These are phyloP conservation scores for Rhytidhysteron rufulum DNA, from an alignment of 2,329 filamentous ascomycete species.

Conservation along the genomic window DNA sequence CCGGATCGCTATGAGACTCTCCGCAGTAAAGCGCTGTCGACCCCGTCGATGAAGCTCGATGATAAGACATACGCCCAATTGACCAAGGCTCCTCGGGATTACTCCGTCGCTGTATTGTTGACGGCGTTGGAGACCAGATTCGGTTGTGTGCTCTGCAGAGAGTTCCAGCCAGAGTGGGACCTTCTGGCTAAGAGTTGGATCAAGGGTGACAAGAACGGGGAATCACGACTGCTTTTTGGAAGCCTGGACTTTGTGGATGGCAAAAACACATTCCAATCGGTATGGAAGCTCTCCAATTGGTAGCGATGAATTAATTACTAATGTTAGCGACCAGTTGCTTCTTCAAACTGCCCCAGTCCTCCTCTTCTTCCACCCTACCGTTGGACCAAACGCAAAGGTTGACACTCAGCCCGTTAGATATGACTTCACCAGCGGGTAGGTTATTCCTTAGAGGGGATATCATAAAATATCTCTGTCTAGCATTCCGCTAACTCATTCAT, in stretches of 20 bases:
- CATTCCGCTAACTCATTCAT: slow-evolving; percentile 11
- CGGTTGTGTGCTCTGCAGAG: slow-evolving; percentile 79
- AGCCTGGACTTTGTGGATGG: slow-evolving; percentile 87
- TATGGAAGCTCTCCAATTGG: slow-evolving; percentile 42
- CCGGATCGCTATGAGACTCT: slow-evolving; percentile 68
- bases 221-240: slow-evolving; percentile 71
- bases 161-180: slow-evolving; percentile 94
- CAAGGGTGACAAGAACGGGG: slow-evolving; percentile 72
- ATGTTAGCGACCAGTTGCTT: slow-evolving; percentile 60
- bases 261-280: slow-evolving; percentile 79
- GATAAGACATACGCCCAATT: slow-evolving; percentile 72
- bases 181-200: slow-evolving; percentile 81
- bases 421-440: slow-evolving; percentile 79
- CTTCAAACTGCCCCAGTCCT: slow-evolving; percentile 93
- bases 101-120: slow-evolving; percentile 75
- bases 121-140: slow-evolving; percentile 82
- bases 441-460: slow-evolving; percentile 2
- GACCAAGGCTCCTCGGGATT: slow-evolving; percentile 75
- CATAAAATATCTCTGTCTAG: background rate
- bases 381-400: slow-evolving; percentile 71
- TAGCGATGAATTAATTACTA: slow-evolving; percentile 9
- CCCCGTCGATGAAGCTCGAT: slow-evolving; percentile 70
- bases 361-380: slow-evolving; percentile 79
- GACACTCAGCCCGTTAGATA: slow-evolving; percentile 70
- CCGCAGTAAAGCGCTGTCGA: slow-evolving; percentile 62